These are phyloP conservation scores for Scheffersomyces coipomensis DNA, from an alignment of 805 yeast genomes.

Conservation along the genomic window DNA sequence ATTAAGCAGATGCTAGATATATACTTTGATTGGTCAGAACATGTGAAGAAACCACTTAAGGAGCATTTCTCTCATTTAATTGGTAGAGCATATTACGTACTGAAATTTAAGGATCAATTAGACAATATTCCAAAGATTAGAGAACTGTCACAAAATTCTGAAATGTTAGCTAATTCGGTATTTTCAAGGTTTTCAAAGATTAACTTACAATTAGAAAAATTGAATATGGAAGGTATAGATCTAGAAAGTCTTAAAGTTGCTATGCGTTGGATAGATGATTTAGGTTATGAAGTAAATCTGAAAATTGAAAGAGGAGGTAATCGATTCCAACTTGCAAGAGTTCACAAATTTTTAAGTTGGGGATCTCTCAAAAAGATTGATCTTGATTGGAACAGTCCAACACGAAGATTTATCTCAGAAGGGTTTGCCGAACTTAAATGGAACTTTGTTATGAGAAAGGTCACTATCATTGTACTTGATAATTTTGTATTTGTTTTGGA, in stretches of 20 bases:
- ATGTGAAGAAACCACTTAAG: neutral
- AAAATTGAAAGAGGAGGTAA: neutral
- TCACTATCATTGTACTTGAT: neutral
- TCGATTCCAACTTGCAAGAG: neutral
- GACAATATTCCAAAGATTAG: conserved; percentile 50
- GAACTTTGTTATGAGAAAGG: neutral
- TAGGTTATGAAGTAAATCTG: neutral
- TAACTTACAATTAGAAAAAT: neutral
- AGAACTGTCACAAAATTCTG: conserved; percentile 65
- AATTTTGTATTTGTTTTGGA: neutral
- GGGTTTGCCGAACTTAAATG: neutral
- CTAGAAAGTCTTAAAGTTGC: neutral
- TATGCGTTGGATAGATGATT: neutral
- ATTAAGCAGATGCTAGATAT: neutral
- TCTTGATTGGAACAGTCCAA: neutral
- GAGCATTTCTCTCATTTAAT: neutral
- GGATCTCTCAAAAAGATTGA: neutral
- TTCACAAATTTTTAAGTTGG: neutral
- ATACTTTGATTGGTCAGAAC: neutral
- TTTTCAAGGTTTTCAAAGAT: conserved; percentile 41
- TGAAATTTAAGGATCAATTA: conserved; percentile 17
- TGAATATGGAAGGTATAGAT: neutral
- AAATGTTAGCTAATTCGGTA: conserved; percentile 50
- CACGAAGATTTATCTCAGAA: neutral
- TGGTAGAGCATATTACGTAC: neutral